Conservation (phyloP, 78 protist species). For the Dictyostelium citrinum region DNA sequence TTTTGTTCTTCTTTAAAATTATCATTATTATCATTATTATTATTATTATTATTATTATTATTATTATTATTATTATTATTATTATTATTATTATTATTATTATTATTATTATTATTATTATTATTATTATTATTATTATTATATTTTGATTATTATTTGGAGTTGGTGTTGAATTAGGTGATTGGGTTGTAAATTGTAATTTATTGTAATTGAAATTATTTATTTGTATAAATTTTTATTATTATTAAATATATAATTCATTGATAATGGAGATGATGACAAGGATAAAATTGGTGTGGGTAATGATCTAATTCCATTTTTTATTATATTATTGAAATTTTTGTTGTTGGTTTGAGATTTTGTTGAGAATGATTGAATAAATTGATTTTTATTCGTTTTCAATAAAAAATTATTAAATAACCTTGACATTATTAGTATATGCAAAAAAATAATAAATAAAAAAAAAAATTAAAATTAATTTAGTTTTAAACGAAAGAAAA, state of each 20-base stretch:
- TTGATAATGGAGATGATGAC: neutral
- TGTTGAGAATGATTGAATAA: neutral
- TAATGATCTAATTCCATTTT: neutral
- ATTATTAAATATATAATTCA: neutral
- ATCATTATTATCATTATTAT: neutral
- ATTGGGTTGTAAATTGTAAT: neutral
- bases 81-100: neutral
- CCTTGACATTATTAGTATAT: neutral
- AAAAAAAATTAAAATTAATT: neutral
- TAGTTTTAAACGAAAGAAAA: neutral
- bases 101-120: neutral
- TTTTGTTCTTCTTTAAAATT: slow-evolving; percentile 5
- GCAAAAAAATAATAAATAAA: neutral
- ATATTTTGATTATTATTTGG: too few relatives aligned
- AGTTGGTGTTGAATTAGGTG: neutral
- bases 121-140: neutral
- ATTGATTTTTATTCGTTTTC: neutral
- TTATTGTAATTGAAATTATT: neutral
- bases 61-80: neutral
- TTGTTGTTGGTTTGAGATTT: neutral
- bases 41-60: slow-evolving; percentile 7
- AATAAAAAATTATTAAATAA: neutral
- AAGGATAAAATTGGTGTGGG: neutral
- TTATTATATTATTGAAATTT: neutral
- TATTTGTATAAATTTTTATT: neutral